Percentiles rank a stretch among this genome's conserved stretches.
Evolutionary conservation across 352 stramenopile genomes (phyloP).

Genomic region (Thalassiosira hispida): DNA sequence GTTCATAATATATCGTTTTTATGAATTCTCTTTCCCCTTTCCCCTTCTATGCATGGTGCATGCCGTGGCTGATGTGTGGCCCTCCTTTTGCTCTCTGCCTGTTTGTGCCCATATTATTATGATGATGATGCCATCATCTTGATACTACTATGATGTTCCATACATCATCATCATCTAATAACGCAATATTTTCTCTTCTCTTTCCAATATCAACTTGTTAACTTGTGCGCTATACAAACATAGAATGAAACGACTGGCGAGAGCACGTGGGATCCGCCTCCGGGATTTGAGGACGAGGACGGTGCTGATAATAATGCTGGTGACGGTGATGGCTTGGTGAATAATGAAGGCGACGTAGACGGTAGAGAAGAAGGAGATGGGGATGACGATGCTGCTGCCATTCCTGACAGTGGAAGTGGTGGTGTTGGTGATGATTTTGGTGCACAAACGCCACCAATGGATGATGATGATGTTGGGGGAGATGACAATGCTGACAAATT

Average conservation of each 20-base stretch:
- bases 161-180: too few species aligned
- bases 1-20: too few species aligned
- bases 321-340: not conserved
- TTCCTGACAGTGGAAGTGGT: not conserved
- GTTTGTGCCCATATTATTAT: too few species aligned
- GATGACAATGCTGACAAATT: not conserved
- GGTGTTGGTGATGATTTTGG: not conserved
- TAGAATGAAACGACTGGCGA: slow-evolving; percentile 64
- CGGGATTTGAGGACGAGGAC: slow-evolving; percentile 25
- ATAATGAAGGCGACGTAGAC: slow-evolving; percentile 1
- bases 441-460: not conserved
- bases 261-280: slow-evolving; percentile 65
- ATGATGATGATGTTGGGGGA: not conserved
- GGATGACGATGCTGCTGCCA: slow-evolving; percentile 3
- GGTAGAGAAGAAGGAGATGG: slow-evolving; percentile 8
- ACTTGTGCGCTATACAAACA: slow-evolving; percentile 5
- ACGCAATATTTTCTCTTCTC: too few species aligned
- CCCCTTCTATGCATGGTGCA: too few species aligned
- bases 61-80: too few species aligned
- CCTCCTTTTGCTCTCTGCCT: too few species aligned
- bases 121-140: too few species aligned
- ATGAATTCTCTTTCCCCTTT: too few species aligned
- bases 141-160: too few species aligned
- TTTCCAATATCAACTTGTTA: too few species aligned
- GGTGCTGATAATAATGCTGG: too few species aligned